Conservation (phyloP, 768 basidiomycete genomes). For the Termitomyces sp. region DNA sequence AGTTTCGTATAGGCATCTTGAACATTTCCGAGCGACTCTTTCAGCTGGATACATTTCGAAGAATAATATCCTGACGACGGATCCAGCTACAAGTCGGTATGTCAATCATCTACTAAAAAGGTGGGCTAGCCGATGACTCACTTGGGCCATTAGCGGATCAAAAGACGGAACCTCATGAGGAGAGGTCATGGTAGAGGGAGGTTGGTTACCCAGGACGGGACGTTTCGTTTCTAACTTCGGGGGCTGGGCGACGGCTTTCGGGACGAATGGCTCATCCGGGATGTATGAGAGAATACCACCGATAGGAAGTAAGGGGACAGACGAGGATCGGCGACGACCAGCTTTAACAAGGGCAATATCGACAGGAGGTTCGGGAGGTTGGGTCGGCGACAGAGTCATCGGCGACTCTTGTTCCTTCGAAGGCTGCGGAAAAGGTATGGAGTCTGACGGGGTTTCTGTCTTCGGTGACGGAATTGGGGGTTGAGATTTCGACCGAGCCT, state of each 20-base stretch:
- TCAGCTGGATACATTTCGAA: too few species aligned
- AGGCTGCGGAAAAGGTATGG: neutral
- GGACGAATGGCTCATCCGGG: conserved; percentile 6
- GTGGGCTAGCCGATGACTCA: neutral
- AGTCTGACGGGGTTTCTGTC: neutral
- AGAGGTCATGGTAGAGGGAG: neutral
- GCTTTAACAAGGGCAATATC: conserved; percentile 18
- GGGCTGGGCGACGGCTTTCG: neutral
- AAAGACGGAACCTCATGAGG: conserved; percentile 6
- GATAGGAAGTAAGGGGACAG: conserved; percentile 26
- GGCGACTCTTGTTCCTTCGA: neutral
- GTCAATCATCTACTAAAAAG: neutral
- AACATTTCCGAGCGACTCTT: conserved; percentile 6
- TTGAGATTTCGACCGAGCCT: conserved; percentile 18
- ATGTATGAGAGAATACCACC: conserved; percentile 4
- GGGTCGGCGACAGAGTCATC: neutral
- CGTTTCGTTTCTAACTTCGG: conserved; percentile 15
- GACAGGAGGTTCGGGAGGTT: conserved; percentile 7
- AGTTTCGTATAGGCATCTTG: conserved; percentile 7
- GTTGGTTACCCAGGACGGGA: conserved; percentile 12
- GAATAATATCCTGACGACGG: conserved; percentile 1
- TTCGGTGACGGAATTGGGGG: neutral
- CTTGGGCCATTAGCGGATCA: conserved; percentile 9
- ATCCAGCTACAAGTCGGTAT: neutral
- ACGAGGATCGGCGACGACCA: conserved; percentile 27